Base-by-base conservation (phyloP, 768 basidiomycete genomes). In the Harrya chromipes region DNA sequence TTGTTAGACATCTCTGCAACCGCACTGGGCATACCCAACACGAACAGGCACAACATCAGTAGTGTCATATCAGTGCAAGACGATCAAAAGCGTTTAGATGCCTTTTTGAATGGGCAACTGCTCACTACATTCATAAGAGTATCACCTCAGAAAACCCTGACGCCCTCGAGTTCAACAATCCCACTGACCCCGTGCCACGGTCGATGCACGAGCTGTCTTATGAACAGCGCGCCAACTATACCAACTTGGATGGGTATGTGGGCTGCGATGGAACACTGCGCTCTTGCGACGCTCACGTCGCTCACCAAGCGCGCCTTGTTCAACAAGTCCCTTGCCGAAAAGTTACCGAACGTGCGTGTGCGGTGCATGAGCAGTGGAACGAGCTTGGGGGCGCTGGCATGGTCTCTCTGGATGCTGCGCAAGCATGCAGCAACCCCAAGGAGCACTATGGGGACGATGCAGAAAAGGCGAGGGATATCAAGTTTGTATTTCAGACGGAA, bases 401-500 rank as follows among this genome's bases (percentile, higher is more conserved):
- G 14, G 33, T 4, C 26, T 2, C 4, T 44, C 14, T 44, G 31
- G n/a, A n/a, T 17, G 42, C 24, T 62, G 2, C 48, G 44, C 39
- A 47, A 42, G 51, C 21, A 50, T 14, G 31, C 20, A 35, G 53
- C 45, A n/a, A 48, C 7, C 50, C 50, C 17, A 31, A 37, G 31
- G 45, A 3, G 23, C 13, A 46, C 3, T 61, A 50, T 6, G 60
- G 60, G 36, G 21, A n/a, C 0, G 47, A 40, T 14, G 62, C 62
- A 11, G 59, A 58, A 34, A 62, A 36, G 39, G 55, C 35, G 35
- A 64, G 60, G 29, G 60, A 64, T 9, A 43, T 64, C 50, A 45
- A 55, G 43, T 45, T 23, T 26, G 8, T 54, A 9, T 21, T 7
- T 3, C 51, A 61, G 16, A 21, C 39, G 13, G 59, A 62, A 36